Base-by-base conservation (phyloP, 2,329 filamentous ascomycete genomes). In the Setomelanomma holmii region DNA sequence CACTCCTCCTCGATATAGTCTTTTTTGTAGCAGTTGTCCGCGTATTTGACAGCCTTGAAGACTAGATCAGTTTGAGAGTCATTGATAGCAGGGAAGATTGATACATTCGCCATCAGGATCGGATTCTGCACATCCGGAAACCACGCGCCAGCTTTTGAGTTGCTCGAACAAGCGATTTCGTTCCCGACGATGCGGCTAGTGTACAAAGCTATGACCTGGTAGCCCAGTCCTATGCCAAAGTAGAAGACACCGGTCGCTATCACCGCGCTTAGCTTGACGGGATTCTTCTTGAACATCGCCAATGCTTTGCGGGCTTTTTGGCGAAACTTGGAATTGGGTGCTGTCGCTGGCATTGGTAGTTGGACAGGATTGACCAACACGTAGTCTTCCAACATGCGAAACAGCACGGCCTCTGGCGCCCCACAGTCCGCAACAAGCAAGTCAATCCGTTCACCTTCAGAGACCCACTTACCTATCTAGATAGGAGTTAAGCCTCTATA, bases 21-120 rank as follows among this genome's bases (percentile, higher is more conserved):
- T 2, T 30, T 17, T 21, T 42, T 47, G 22, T 51, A 55, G 17
- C 47, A 55, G 16, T 27, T 43, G n/a, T 51, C 46, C 20, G 46
- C 46, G 24, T 55, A 55, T 12, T 46, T 42, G 7, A 51, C 22
- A 34, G 51, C 35, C 24, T 40, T 55, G 22, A 43, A 47, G 8
- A 38, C 39, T 12, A 47, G 4, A 10, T 38, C 17, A 11, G 46
- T 43, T n/a, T 55, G 43, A 17, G 40, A 40, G 8, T 55, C 46
- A 27, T 39, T 46, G 10, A 55, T 40, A 1, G 38, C 22, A 14
- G 46, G 33, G 22, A 55, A 47, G 2, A 48, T 47, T 2, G 46
- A 51, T 3, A 33, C 51, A 17, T 55, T 46, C 11, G n/a, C 44
- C 41, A 55, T 50, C 16, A 43, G 40, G 5, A 34, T 19, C 2